Base-by-base conservation (phyloP, 2,329 filamentous ascomycete genomes). In the Sarocladium oryzae region DNA sequence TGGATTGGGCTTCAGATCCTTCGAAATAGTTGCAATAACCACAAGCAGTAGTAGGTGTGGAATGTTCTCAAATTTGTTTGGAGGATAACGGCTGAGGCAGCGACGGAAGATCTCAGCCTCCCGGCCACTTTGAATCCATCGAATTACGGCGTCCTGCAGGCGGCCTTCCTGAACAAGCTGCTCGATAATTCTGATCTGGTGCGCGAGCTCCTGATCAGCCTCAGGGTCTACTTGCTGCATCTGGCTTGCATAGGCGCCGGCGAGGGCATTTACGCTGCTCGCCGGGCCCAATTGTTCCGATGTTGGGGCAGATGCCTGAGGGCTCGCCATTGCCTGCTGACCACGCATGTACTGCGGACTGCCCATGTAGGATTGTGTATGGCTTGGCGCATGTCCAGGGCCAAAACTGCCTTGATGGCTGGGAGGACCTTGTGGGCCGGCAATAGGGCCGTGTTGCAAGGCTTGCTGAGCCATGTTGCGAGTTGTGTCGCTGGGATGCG, bases 111-210 rank as follows among this genome's bases (percentile, higher is more conserved):
- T 77, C 54, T 83, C 78, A 53, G 82, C 75, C 61, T 83, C 77
- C 30, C 78, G 75, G 15, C 75, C 77, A 57, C 77, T 77, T 65
- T 87, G 83, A 52, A 86, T 77, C 83, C 83, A 86, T 54, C 78
- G 77, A 52, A 86, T 75, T 62, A 84, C 75, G 37, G 80, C 84
- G 50, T 79, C 76, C 60, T 86, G 82, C 52, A 78, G 76, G 32
- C 79, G 76, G 20, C 79, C 79, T 26, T 78, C 74, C 32, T 76
- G 72, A 68, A 93, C 82, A 38, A 82, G 69, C 46, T 73, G 67
- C 48, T 82, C 81, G 53, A 92, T 83, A 21, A 74, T 69, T 16
- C 79, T 74, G 20, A 85, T 74, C 49, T 75, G 68, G 48, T 74
- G 69, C 36, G 76, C 69, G 49, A 82, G 69, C 59, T 89, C 84